These are phyloP conservation scores for Saccharomycopsis sp. DNA, from an alignment of 805 yeast genomes.

Conservation along the genomic window DNA sequence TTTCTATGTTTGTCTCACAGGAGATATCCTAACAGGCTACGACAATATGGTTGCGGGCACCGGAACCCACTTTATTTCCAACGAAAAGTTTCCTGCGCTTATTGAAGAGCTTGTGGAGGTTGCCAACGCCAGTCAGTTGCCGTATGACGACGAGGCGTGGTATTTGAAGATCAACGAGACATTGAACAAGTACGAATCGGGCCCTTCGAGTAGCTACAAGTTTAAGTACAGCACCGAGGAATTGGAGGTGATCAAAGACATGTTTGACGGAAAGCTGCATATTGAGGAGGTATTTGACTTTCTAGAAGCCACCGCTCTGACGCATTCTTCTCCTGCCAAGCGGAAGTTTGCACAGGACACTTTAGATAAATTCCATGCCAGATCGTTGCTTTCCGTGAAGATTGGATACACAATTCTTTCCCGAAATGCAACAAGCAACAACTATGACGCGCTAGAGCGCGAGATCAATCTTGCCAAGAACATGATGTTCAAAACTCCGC, in stretches of 20 bases:
- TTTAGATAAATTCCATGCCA: constrained; percentile 47
- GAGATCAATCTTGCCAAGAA: constrained; percentile 75
- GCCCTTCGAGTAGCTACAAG: constrained; percentile 52
- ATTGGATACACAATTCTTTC: constrained; percentile 63
- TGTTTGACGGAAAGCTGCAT: constrained; percentile 46
- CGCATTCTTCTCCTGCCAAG: constrained; percentile 31
- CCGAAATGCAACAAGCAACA: constrained; percentile 48
- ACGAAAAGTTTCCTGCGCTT: constrained; percentile 53
- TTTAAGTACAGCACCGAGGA: constrained; percentile 52
- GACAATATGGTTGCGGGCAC: constrained; percentile 81
- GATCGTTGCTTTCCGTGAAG: constrained; percentile 72
- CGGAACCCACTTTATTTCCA: constrained; percentile 83
- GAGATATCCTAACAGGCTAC: constrained; percentile 65
- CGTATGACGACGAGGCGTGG: constrained; percentile 29
- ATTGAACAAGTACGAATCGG: constrained; percentile 57
- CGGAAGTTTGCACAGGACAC: constrained; percentile 57
- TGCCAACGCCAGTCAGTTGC: constrained; percentile 20
- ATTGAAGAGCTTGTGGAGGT: constrained; percentile 47
- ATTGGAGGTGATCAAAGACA: constrained; percentile 47
- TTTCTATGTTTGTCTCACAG: constrained; percentile 79
- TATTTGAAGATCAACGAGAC: constrained; percentile 51
- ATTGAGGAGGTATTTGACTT: constrained; percentile 49
- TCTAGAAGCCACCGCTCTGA: constrained; percentile 34
- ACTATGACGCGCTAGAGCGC: constrained; percentile 57
- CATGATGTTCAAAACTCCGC: constrained; percentile 49